phyloP scores from a whole-genome alignment of 2,329 filamentous ascomycete species.

The Aspergillus tubingensis region DNA sequence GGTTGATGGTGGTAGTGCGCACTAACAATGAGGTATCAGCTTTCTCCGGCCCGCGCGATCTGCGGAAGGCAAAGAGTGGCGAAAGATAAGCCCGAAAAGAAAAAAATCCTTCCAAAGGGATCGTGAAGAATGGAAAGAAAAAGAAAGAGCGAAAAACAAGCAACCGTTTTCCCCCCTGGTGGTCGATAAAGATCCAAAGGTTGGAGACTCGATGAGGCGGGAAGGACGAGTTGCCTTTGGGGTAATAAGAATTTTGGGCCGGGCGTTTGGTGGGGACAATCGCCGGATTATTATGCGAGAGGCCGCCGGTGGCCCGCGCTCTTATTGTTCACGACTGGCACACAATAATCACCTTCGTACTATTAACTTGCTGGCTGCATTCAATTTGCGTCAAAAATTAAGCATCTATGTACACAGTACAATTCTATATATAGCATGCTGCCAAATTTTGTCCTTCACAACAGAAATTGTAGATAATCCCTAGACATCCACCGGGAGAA shows the following conservation, averaged over 20 bases:
- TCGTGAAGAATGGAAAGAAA: conserved; percentile 2
- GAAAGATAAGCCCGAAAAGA: conserved; percentile 6
- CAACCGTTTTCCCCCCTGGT: conserved; percentile 16
- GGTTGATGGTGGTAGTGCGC: conserved; percentile 11
- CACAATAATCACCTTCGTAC: not conserved
- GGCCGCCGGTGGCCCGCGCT: not conserved
- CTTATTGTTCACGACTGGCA: not conserved
- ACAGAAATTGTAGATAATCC: not conserved
- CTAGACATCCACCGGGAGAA: conserved; percentile 32
- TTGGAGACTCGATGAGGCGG: conserved; percentile 16
- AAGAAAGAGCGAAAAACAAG: conserved; percentile 5
- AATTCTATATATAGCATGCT: not conserved
- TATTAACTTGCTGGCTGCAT: too few relatives aligned
- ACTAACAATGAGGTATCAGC: conserved; percentile 20
- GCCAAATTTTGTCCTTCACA: not conserved
- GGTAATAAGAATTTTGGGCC: conserved; percentile 27
- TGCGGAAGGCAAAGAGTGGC: conserved; percentile 16
- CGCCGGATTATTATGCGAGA: conserved; percentile 11
- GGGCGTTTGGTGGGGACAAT: conserved; percentile 23
- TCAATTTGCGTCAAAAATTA: too few relatives aligned
- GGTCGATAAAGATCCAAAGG: conserved; percentile 17
- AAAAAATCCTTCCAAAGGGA: conserved; percentile 4
- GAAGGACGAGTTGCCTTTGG: conserved; percentile 12
- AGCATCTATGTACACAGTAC: not conserved
- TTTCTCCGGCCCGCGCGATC: conserved; percentile 14